phyloP scores from a whole-genome alignment of 2,329 filamentous ascomycete genomes.

The Daldinia sp. region DNA sequence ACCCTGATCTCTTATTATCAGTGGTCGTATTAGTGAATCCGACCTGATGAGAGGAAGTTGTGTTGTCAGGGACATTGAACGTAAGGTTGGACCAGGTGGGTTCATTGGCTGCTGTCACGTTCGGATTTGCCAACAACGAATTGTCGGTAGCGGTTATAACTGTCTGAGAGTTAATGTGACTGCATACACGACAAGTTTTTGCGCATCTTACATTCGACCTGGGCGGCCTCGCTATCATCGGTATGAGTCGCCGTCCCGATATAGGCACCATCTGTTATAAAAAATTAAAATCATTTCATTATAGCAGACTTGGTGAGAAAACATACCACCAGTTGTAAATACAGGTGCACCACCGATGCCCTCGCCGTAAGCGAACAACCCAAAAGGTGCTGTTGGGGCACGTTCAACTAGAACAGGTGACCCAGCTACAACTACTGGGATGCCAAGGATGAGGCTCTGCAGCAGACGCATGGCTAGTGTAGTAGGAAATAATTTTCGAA shows the following conservation, averaged over 20 bases:
- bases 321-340: conserved; percentile 46
- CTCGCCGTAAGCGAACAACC: conserved; percentile 47
- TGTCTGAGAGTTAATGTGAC: conserved; percentile 24
- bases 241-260: conserved; percentile 24
- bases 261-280: conserved; percentile 21
- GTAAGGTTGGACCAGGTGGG: conserved; percentile 47
- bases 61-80: conserved; percentile 42
- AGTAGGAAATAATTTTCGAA: conserved; percentile 14
- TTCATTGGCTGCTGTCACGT: conserved; percentile 38
- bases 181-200: background rate
- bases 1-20: conserved; percentile 21
- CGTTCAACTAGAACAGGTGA: conserved; percentile 24
- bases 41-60: conserved; percentile 39
- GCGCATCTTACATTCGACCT: conserved; percentile 37
- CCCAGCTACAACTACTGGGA: conserved; percentile 30
- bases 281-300: conserved; percentile 4
- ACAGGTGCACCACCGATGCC: conserved; percentile 47
- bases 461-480: conserved; percentile 25
- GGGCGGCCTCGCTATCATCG: conserved; percentile 31
- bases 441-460: conserved; percentile 33
- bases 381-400: conserved; percentile 37
- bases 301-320: background rate
- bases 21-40: conserved; percentile 37
- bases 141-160: conserved; percentile 37
- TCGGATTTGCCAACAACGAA: conserved; percentile 42